These are phyloP conservation scores for Leucocoprinus leucothites DNA, from an alignment of 768 basidiomycete genomes.

Conservation along the genomic window DNA sequence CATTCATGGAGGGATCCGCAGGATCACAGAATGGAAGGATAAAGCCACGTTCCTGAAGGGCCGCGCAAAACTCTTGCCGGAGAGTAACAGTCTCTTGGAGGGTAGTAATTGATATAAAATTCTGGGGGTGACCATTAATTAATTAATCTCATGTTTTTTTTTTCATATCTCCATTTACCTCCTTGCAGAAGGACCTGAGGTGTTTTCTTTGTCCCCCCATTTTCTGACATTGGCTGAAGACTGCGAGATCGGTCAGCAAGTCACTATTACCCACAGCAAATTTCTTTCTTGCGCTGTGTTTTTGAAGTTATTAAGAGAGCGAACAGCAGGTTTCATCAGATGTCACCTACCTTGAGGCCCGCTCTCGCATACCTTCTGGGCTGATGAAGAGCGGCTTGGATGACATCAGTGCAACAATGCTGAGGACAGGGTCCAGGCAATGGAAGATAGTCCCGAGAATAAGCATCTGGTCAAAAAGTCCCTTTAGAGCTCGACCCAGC, in stretches of 20 bases:
- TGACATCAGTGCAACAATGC: constrained; percentile 79
- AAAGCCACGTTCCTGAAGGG: constrained; percentile 71
- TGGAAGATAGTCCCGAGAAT: constrained; percentile 80
- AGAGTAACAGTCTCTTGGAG: constrained; percentile 78
- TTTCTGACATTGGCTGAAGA: constrained; percentile 62
- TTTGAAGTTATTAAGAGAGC: neutral
- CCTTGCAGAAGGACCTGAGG: constrained; percentile 66
- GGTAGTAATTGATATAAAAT: constrained; percentile 76
- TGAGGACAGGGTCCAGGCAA: constrained; percentile 78
- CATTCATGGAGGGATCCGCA: constrained; percentile 51
- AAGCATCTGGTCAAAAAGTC: constrained; percentile 78
- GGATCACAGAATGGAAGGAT: constrained; percentile 46
- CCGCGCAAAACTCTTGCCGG: constrained; percentile 71
- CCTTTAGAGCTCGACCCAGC: neutral
- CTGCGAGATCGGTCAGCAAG: constrained; percentile 76
- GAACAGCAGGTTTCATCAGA: neutral
- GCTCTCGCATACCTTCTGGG: constrained; percentile 82
- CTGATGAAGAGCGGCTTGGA: constrained; percentile 84
- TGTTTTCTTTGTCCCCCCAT: constrained; percentile 50
- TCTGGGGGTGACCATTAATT: constrained; percentile 29
- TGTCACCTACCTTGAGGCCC: constrained; percentile 58
- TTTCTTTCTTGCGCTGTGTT: constrained; percentile 60
- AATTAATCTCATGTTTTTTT: neutral
- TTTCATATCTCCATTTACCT: constrained; percentile 34
- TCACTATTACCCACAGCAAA: constrained; percentile 79